Evolutionary conservation across 2,329 filamentous ascomycete genomes (phyloP).

Genomic region (Gnomoniopsis smithogilvyi): DNA sequence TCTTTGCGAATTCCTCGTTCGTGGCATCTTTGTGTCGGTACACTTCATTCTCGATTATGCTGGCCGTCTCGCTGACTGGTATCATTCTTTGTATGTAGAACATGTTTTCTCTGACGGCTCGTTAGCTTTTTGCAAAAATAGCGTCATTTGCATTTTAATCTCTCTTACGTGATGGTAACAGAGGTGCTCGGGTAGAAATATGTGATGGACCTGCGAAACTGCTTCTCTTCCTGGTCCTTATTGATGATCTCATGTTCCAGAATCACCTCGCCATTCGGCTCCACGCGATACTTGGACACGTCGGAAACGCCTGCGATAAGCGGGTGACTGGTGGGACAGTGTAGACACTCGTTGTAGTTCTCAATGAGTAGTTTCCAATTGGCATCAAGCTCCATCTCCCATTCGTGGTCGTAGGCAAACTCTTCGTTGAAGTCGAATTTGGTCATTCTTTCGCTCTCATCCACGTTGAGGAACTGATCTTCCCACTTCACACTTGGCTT

Average conservation of each 20-base stretch:
- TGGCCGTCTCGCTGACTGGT: constrained; percentile 38
- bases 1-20: constrained; percentile 42
- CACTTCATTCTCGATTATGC: constrained; percentile 47
- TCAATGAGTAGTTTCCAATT: constrained; percentile 42
- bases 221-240: constrained; percentile 32
- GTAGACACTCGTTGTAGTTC: constrained; percentile 48
- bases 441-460: constrained; percentile 22
- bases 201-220: constrained; percentile 26
- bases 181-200: constrained; percentile 39
- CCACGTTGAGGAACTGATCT: constrained; percentile 34
- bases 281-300: constrained; percentile 39
- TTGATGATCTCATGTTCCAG: constrained; percentile 34
- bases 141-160: background rate
- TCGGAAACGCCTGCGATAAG: constrained; percentile 41
- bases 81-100: constrained; percentile 51
- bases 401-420: constrained; percentile 28
- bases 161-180: constrained; percentile 35
- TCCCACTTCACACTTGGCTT: constrained; percentile 39
- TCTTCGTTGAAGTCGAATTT: constrained; percentile 28
- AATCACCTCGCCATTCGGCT: constrained; percentile 31
- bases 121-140: background rate
- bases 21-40: constrained; percentile 45
- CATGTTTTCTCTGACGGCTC: constrained; percentile 36
- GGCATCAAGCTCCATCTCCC: constrained; percentile 32
- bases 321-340: constrained; percentile 47